A percentile compares a stretch with the other conserved stretches of the same genome.
Conservation (phyloP, 257 asterid species). For the Mentha longifolia region DNA sequence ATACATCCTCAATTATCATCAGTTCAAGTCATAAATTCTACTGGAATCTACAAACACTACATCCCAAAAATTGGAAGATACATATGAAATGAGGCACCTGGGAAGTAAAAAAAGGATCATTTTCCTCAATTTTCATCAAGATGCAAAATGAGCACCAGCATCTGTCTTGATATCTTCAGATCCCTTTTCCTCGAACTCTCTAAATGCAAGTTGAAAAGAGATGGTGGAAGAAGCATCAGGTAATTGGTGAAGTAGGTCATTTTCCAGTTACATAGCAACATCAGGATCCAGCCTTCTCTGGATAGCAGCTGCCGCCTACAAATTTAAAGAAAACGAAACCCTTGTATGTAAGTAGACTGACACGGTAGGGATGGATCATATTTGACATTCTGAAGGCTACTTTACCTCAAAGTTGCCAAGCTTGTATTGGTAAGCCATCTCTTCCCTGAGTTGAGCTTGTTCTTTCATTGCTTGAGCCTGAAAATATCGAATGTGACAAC, state of each 20-base stretch:
- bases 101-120: background rate
- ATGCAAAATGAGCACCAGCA: background rate
- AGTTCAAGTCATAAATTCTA: background rate
- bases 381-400: background rate
- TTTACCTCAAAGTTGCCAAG: conserved; percentile 91
- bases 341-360: background rate
- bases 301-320: conserved; percentile 97
- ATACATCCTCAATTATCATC: background rate
- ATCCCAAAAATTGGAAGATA: background rate
- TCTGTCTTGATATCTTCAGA: background rate
- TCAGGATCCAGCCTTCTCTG: conserved; percentile 97
- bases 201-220: background rate
- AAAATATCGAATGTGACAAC: conserved; percentile 20
- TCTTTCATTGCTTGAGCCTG: conserved; percentile 99
- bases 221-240: conserved; percentile 24
- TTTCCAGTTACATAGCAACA: conserved; percentile 51
- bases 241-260: background rate
- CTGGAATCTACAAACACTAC: conserved; percentile 21
- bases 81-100: background rate
- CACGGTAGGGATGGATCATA: background rate
- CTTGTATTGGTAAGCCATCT: conserved; percentile 97
- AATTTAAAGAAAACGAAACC: background rate
- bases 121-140: background rate
- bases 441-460: conserved; percentile 93
- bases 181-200: background rate